Conservation (phyloP, 495 filamentous ascomycete species). For the Trichoderma orchidacearum region DNA sequence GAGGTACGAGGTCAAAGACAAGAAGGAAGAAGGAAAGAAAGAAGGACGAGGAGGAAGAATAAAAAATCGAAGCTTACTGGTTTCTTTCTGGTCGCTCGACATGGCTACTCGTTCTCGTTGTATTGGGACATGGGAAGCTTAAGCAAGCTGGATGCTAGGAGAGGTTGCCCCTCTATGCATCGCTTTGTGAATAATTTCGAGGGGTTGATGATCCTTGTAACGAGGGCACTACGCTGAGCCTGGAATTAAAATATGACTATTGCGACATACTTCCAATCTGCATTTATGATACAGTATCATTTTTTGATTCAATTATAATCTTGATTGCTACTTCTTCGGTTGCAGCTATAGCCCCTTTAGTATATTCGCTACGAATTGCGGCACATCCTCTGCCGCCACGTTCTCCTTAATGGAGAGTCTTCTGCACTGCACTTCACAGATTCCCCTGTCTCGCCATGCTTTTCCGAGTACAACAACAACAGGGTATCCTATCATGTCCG, state of each 20-base stretch:
- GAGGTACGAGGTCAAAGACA: too few species aligned
- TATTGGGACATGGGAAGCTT: background rate
- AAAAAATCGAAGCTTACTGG: background rate
- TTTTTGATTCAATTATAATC: too few species aligned
- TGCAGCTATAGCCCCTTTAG: conserved; percentile 23
- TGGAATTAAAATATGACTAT: too few species aligned
- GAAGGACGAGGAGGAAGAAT: background rate
- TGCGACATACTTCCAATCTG: too few species aligned
- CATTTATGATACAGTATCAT: too few species aligned
- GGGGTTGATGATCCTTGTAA: background rate
- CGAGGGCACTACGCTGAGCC: too few species aligned
- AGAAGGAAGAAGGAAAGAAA: too few species aligned
- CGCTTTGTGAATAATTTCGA: background rate
- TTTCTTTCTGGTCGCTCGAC: conserved; percentile 1
- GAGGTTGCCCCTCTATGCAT: background rate
- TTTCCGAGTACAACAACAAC: conserved; percentile 62
- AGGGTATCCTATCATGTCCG: conserved; percentile 75
- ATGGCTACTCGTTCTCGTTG: background rate
- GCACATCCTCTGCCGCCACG: conserved; percentile 9
- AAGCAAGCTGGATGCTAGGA: background rate
- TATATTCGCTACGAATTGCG: conserved; percentile 21
- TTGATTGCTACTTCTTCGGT: background rate
- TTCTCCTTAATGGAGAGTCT: conserved; percentile 15
- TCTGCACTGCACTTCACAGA: conserved; percentile 64
- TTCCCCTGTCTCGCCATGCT: conserved; percentile 45